Evolutionary conservation across 1,139 yeast genomes (phyloP), one percentile per base, ranked within the genome.

Genomic region (Sporopachydermia cereana): DNA sequence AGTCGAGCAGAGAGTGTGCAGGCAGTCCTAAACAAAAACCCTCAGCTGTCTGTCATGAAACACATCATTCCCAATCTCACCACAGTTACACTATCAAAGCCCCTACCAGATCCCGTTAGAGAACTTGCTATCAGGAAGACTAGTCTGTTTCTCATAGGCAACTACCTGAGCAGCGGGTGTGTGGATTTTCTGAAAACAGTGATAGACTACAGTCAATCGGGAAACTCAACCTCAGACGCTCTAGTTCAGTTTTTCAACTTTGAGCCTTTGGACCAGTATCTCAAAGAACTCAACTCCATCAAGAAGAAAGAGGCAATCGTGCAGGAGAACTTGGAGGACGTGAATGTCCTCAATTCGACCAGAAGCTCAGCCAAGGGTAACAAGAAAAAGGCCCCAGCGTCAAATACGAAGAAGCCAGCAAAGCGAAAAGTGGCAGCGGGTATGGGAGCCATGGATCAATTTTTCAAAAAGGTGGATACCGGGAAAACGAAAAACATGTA

Each of bases 391-490:
- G 51, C 47, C 22, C 44, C 50, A 27, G 42, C 60, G 2, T 54
- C 55, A 46, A 60, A 57, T n/a, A 24, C 30, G 12, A 51, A 47
- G 23, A 45, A 51, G 25, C 43, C 60, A 2, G 54, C 55, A 46
- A 60, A 57, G 45, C 61, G 62, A 43, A 74, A 70, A 49, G 74
- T 73, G 0, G 71, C 73, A 0, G 66, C 66, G 2, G 77, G 77
- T 0, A 72, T 67, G 52, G 83, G 82, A 2, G 76, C 78, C 1
- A 57, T 76, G 24, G 79, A 76, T 54, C 66, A 70, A 47, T 76
- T 76, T 52, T 76, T 76, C 59, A 70, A 66, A 48, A 51, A 50
- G 48, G 47, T 47, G 24, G 41, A 36, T 17, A 36, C 17, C 12
- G 16, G 44, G 20, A 24, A 39, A 29, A 25, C 14, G 12, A 25